Evolutionary conservation across 345 rosid genomes (phyloP), one percentile per base, ranked within the genome.

Genomic region (Limnanthes douglasii): DNA sequence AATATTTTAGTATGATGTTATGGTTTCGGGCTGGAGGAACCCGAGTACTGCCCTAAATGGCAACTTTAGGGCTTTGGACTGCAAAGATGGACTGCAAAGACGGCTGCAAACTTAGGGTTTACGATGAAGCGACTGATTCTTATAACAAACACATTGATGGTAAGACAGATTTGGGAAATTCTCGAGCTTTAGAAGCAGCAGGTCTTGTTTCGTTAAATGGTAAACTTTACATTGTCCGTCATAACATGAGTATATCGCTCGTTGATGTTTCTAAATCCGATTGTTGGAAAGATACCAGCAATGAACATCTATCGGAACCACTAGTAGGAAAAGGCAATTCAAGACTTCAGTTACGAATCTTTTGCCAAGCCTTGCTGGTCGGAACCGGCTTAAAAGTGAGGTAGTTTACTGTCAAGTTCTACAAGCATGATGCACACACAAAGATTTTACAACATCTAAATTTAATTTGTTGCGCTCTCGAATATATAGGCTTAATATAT

Each of bases 1-100:
- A n/a, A n/a, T n/a, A n/a, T n/a, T n/a, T n/a, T n/a, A n/a, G n/a
- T 70, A 70, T 39, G 82, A 70, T 4, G 97, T 95, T 34, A 67
- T 88, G 93, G 82, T 88, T 34, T 46, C 78, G 15, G 97, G 95
- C 34, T 88, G 97, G 97, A 62, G 93, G 33, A 83, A 78, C 51
- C 95, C 95, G 0, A 73, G 97, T 41, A 64, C 70, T 34, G 69
- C 72, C 16, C 60, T 83, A 15, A 59, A 88, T 31, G 90, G 95
- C n/a, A 60, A 49, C 18, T 90, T 88, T 28, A 82, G 75, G 48
- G 97, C 93, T 22, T 53, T 73, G 59, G 95, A 83, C 50, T 88
- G 97, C 54, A 67, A 66, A 14, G 97, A 88, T 17, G 97, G 97
- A 70, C 15, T 77, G 88, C 52, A 73, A 65, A 56, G 88, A 77